Base-by-base conservation (phyloP, 1,284 basidiomycete species). In the Cutaneotrichosporon daszewskae region DNA sequence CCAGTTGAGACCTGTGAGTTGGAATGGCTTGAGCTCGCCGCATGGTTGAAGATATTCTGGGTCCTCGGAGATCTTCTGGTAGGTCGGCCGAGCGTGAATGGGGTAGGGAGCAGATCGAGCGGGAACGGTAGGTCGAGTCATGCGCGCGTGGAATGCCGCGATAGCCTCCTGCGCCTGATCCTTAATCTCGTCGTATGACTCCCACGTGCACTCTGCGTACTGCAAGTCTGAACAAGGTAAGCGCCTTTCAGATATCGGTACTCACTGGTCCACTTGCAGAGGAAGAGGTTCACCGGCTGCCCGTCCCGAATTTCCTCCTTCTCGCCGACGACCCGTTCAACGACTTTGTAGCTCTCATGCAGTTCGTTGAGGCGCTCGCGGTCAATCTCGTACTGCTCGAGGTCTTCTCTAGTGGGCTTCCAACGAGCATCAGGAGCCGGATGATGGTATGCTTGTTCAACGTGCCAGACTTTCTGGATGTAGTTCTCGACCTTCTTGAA, bases 401-500 rank as follows among this genome's bases (percentile, higher is more conserved):
- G 74, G 59, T 99, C 94, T 74, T 99, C 94, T 12, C 80, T 79
- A 1, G 84, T 82, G 18, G 90, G 77, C 14, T 81, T 78, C 5
- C 85, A 36, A 78, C 77, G 43, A 19, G 62, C 60, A 73, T 75
- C 62, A 3, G 63, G 61, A 14, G 55, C 54, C 13, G 64, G 64
- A 52, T 66, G 42, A 18, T 89, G 75, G 32, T 83, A 80, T 6
- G 80, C 77, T 53, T 88, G 82, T 72, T 88, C 88, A 1, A 74
- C 82, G 78, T 61, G 54, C 68, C 74, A 77, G 27, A 79, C 71
- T 16, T 82, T 79, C 66, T 94, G 94, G 77, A 99, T 95, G 72
- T 98, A 99, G 74, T 98, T 98, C 72, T 97, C 94, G 47, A 99
- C 89, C 45, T 91, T 87, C 73, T 98, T 98, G 64, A 96, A 79